Percentiles rank a stretch among this genome's conserved stretches.
These are phyloP conservation scores for Coemansia umbellata DNA, from an alignment of 192 early-diverging fungal species.

Conservation along the genomic window DNA sequence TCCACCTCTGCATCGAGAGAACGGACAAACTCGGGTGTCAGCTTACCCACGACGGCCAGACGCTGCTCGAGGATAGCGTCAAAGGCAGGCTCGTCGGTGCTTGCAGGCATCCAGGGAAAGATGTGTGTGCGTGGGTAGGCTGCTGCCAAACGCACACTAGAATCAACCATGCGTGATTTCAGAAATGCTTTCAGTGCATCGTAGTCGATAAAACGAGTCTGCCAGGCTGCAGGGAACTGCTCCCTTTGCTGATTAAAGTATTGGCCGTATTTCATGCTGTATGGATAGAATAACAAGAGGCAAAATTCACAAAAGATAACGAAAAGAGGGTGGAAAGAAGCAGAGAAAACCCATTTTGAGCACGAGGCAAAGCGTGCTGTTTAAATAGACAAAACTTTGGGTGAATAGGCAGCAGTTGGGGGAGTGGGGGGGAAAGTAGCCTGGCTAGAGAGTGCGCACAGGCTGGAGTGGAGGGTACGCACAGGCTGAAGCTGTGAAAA, in stretches of 20 bases:
- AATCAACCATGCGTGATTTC: slow-evolving; percentile 59
- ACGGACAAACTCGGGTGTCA: slow-evolving; percentile 66
- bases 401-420: too few relatives aligned
- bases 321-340: neutral
- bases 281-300: neutral
- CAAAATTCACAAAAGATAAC: neutral
- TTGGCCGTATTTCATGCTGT: slow-evolving; percentile 69
- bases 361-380: too few relatives aligned
- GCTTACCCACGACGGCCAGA: slow-evolving; percentile 53
- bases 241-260: slow-evolving; percentile 62
- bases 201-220: slow-evolving; percentile 69
- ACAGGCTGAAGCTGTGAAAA: too few relatives aligned
- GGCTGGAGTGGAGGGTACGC: too few relatives aligned
- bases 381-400: too few relatives aligned
- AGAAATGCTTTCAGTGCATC: slow-evolving; percentile 62
- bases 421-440: too few relatives aligned
- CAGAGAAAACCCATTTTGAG: too few relatives aligned
- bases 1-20: slow-evolving; percentile 64
- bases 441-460: too few relatives aligned
- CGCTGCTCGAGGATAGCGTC: slow-evolving; percentile 56
- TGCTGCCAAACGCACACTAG: slow-evolving; percentile 43
- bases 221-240: slow-evolving; percentile 66
- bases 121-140: slow-evolving; percentile 36
- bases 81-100: slow-evolving; percentile 43
- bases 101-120: slow-evolving; percentile 17